A percentile compares a stretch with the other conserved stretches of the same genome.
Evolutionary conservation across 192 early-diverging fungal species (phyloP).

Genomic region (Coemansia sp.): DNA sequence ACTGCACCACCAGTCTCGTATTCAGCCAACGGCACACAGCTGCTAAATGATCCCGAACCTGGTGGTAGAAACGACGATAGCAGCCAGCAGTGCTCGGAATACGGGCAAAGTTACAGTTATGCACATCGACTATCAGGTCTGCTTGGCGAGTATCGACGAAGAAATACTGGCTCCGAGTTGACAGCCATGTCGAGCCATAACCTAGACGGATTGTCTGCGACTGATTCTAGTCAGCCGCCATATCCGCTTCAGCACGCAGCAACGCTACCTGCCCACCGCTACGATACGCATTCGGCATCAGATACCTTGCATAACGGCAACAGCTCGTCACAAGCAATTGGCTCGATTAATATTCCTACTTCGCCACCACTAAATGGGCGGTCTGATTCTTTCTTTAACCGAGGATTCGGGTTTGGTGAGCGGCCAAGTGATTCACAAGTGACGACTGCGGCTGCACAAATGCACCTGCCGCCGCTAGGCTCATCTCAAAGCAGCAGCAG

Average conservation of each 20-base stretch:
- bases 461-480: constrained; percentile 27
- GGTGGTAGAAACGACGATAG: neutral
- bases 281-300: neutral
- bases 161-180: neutral
- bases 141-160: constrained; percentile 9
- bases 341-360: constrained; percentile 49
- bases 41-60: constrained; percentile 38
- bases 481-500: constrained; percentile 12
- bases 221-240: constrained; percentile 3
- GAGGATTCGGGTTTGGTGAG: constrained; percentile 7
- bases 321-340: constrained; percentile 15
- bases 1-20: constrained; percentile 45
- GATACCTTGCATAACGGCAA: neutral
- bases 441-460: constrained; percentile 5
- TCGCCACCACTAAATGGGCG: constrained; percentile 34
- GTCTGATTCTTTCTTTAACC: constrained; percentile 29
- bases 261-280: constrained; percentile 18
- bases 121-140: neutral
- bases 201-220: constrained; percentile 1
- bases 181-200: constrained; percentile 12
- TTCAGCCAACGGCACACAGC: constrained; percentile 50
- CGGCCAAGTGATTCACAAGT: constrained; percentile 4
- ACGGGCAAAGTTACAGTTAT: constrained; percentile 2
- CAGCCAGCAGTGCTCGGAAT: neutral
- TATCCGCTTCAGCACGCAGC: constrained; percentile 34